Evolutionary conservation across 164 flowering plant genomes (phyloP), one percentile per base, ranked within the genome.

Genomic region (Litsea cubeba): DNA sequence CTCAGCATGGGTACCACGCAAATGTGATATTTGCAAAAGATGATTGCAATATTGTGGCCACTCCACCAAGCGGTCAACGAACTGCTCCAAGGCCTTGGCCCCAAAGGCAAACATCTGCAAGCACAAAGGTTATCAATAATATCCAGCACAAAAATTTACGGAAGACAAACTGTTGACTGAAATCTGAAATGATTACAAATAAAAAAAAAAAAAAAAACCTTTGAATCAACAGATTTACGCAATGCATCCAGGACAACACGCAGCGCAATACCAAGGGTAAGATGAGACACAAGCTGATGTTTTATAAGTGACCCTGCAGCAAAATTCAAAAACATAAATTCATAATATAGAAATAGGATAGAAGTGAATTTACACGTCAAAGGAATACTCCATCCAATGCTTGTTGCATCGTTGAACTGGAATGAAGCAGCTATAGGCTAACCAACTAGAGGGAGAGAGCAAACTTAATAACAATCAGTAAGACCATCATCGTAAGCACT

Each of bases 41-140:
- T 96, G 99, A 80, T 96, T 92, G 85, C 99, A 96, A 76, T 94
- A 96, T 64, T 90, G 99, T 3, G 99, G 98, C 99, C 98, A 94
- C 83, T 96, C 99, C 65, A 89, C 85, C 78, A 96, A 78, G 25
- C 99, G 97, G 79, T 90, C 97, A 73, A 86, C 85, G 83, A 96
- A 96, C 84, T 94, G 97, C 82, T 96, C 98, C 84, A 96, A 78
- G 50, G 99, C 99, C 80, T 78, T 89, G 35, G 87, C 91, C 68
- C 99, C 99, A 84, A 96, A 96, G 18, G 83, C 76, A 83, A 96
- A 96, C 90, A 96, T 91, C 99, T 96, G 85, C 66, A 82, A 3
- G 28, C 2, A 79, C 25, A 69, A 22, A 63, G 20, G 20, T 50
- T 26, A 74, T 71, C 62, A 79, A 11, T 49, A 72, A 62, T 23